Conservation (phyloP, 176 grass and related monocot species). For the Ananas comosus region DNA sequence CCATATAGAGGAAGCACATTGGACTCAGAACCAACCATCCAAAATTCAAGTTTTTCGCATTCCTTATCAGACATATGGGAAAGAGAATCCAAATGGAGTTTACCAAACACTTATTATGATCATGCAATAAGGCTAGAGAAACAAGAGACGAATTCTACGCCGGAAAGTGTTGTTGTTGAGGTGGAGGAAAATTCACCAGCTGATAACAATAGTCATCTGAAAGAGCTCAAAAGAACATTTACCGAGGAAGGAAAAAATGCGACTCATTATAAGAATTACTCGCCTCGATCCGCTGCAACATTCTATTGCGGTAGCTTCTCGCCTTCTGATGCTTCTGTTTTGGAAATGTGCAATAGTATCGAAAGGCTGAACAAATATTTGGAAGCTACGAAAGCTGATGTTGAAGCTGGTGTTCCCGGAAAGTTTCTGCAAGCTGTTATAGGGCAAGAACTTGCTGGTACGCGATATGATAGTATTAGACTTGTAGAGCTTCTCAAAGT, state of each 20-base stretch:
- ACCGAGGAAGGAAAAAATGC: neutral
- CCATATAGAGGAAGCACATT: neutral
- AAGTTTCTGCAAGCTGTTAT: conserved; percentile 15
- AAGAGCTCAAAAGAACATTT: neutral
- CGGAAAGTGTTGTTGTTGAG: neutral
- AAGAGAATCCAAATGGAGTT: neutral
- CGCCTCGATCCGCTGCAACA: conserved; percentile 11
- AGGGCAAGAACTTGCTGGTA: conserved; percentile 12
- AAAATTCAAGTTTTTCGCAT: neutral
- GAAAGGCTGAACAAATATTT: conserved; percentile 16
- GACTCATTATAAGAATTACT: neutral
- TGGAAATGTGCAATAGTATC: conserved; percentile 6
- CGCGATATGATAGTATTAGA: neutral
- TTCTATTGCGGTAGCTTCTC: neutral
- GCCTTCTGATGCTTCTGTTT: neutral
- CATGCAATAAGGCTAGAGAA: neutral
- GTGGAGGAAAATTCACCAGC: neutral
- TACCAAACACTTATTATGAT: too few relatives aligned
- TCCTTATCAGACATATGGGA: neutral
- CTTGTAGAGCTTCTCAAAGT: too few relatives aligned
- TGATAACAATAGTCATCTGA: neutral
- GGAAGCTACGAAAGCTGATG: neutral
- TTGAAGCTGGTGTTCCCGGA: conserved; percentile 15
- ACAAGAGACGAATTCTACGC: neutral
- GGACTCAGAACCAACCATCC: neutral